Conservation (phyloP, 2,329 filamentous ascomycete genomes). For the Fusarium kyushuense region DNA sequence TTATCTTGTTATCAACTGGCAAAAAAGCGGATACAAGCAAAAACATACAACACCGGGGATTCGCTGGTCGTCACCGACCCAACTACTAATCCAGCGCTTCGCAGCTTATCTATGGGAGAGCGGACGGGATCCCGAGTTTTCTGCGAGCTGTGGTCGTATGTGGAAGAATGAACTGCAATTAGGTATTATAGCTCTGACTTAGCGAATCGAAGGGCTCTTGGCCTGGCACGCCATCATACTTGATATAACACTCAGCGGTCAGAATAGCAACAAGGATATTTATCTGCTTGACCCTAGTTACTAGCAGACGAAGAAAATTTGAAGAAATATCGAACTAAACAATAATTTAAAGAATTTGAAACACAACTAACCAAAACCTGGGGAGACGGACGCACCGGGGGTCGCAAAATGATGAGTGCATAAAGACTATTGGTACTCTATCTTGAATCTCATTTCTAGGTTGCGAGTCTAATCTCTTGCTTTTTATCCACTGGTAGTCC, state of each 20-base stretch:
- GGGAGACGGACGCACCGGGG: no score
- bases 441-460: not conserved
- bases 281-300: no score
- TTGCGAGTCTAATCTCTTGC: accelerated
- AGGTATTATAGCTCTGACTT: no score
- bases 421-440: not conserved
- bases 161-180: not conserved
- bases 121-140: not conserved
- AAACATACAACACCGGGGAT: not conserved
- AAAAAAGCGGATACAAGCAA: not conserved
- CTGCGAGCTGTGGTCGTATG: not conserved
- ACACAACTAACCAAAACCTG: no score
- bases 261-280: no score
- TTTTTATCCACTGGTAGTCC: not conserved
- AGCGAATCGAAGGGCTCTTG: no score
- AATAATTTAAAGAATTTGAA: no score
- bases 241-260: no score
- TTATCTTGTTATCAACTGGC: no score
- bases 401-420: not conserved
- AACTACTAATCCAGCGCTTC: not conserved
- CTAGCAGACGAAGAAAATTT: no score
- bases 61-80: not conserved
- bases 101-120: not conserved
- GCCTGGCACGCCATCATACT: no score
- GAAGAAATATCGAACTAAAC: no score